These are phyloP conservation scores for Camellia sinensis DNA, from an alignment of 148 eudicot genomes.

Conservation along the genomic window DNA sequence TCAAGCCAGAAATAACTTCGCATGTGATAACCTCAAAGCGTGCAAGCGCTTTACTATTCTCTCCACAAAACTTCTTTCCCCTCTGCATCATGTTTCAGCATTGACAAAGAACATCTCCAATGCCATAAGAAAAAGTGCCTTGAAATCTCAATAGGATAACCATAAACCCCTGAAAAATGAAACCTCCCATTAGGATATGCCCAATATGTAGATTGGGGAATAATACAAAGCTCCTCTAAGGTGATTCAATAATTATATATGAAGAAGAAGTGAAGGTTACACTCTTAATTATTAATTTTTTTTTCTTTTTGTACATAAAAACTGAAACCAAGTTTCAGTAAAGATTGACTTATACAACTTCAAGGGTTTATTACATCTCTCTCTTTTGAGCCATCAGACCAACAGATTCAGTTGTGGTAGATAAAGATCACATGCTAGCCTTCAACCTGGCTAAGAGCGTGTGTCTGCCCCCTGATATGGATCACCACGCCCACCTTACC, in stretches of 20 bases:
- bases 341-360: not conserved
- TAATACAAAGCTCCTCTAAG: too few relatives aligned
- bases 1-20: too few relatives aligned
- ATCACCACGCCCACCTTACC: too few relatives aligned
- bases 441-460: too few relatives aligned
- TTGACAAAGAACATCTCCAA: slow-evolving; percentile 63
- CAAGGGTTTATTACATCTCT: too few relatives aligned
- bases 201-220: not conserved
- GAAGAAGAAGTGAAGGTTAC: not conserved
- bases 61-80: slow-evolving; percentile 79
- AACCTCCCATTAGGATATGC: not conserved
- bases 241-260: not conserved
- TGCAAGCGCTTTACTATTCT: slow-evolving; percentile 74
- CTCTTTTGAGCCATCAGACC: too few relatives aligned
- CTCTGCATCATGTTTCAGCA: slow-evolving; percentile 79
- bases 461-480: too few relatives aligned
- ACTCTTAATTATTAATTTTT: too few relatives aligned
- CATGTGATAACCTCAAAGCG: slow-evolving; percentile 83
- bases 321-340: not conserved
- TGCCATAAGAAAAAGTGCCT: slow-evolving; percentile 87
- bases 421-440: too few relatives aligned
- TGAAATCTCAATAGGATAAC: slow-evolving; percentile 91
- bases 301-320: too few relatives aligned
- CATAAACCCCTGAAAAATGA: slow-evolving; percentile 69
- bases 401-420: too few relatives aligned